These are phyloP conservation scores for Tolypocladium guangdongense DNA, from an alignment of 2,329 filamentous ascomycete species.

Conservation along the genomic window DNA sequence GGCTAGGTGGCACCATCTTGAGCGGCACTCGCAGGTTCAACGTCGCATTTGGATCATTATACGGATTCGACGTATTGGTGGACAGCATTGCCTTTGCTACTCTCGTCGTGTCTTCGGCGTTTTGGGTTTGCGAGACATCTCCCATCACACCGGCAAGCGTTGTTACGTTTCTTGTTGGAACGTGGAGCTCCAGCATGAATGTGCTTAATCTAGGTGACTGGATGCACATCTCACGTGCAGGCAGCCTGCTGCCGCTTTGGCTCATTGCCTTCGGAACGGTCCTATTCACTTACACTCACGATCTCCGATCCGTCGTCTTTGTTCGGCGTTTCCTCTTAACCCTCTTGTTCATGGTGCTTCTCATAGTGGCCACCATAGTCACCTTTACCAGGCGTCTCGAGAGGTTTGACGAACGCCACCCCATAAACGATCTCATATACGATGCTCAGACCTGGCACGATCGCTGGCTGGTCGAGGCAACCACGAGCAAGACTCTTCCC, in stretches of 20 bases:
- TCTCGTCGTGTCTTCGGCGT: slow-evolving; percentile 30
- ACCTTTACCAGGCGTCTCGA: slow-evolving; percentile 19
- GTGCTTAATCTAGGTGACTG: slow-evolving; percentile 31
- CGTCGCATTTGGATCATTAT: slow-evolving; percentile 30
- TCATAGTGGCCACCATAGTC: slow-evolving; percentile 26
- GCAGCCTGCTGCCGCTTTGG: slow-evolving; percentile 26
- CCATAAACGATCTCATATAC: slow-evolving; percentile 38
- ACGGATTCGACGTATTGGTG: slow-evolving; percentile 35
- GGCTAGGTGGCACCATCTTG: slow-evolving; percentile 21
- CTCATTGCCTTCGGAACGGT: slow-evolving; percentile 29
- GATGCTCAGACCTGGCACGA: slow-evolving; percentile 34
- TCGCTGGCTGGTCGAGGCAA: slow-evolving; percentile 37
- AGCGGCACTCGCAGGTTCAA: slow-evolving; percentile 9
- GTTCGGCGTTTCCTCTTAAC: slow-evolving; percentile 29
- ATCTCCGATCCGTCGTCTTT: slow-evolving; percentile 31
- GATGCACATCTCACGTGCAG: slow-evolving; percentile 26
- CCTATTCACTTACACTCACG: slow-evolving; percentile 31
- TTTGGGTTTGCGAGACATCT: slow-evolving; percentile 36
- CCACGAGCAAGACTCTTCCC: slow-evolving; percentile 33
- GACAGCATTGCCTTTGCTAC: slow-evolving; percentile 35
- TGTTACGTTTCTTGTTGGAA: slow-evolving; percentile 32
- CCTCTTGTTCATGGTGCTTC: slow-evolving; percentile 24
- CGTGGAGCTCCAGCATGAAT: slow-evolving; percentile 23
- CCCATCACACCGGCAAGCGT: slow-evolving; percentile 30
- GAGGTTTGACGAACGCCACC: slow-evolving; percentile 26